Conservation (phyloP, 805 yeast genomes). For the Grigorovia jiainica region DNA sequence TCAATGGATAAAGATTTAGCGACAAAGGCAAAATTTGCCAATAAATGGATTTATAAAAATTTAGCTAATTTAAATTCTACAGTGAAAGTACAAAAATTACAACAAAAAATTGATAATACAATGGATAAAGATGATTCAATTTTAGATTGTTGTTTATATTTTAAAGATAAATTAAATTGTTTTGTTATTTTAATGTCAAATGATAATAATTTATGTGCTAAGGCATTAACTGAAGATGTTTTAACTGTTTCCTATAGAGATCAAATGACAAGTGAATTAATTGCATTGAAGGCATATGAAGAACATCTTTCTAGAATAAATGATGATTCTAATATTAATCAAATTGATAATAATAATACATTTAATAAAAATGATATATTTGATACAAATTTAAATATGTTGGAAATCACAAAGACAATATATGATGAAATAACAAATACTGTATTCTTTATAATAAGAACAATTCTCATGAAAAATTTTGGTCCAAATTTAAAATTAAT, state of each 20-base stretch:
- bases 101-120: slow-evolving; percentile 40
- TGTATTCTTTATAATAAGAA: slow-evolving; percentile 38
- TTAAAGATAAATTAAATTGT: slow-evolving; percentile 32
- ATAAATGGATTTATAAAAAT: slow-evolving; percentile 60
- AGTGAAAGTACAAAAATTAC: slow-evolving; percentile 55
- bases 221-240: slow-evolving; percentile 59
- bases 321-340: not conserved
- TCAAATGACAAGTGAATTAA: slow-evolving; percentile 39
- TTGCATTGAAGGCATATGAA: slow-evolving; percentile 32
- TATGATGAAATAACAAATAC: slow-evolving; percentile 35
- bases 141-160: slow-evolving; percentile 71
- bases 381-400: not conserved
- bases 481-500: slow-evolving; percentile 45
- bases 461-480: slow-evolving; percentile 43
- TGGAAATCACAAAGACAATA: slow-evolving; percentile 15
- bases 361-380: not conserved
- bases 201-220: slow-evolving; percentile 73
- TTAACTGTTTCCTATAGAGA: slow-evolving; percentile 46
- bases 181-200: slow-evolving; percentile 63
- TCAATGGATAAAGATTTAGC: slow-evolving; percentile 37
- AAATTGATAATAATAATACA: not conserved
- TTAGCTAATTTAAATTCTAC: slow-evolving; percentile 43
- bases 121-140: slow-evolving; percentile 69
- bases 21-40: slow-evolving; percentile 58
- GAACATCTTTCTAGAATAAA: slow-evolving; percentile 28